These are phyloP conservation scores for Aquilaria sinensis DNA, from an alignment of 345 rosid species.

Conservation along the genomic window DNA sequence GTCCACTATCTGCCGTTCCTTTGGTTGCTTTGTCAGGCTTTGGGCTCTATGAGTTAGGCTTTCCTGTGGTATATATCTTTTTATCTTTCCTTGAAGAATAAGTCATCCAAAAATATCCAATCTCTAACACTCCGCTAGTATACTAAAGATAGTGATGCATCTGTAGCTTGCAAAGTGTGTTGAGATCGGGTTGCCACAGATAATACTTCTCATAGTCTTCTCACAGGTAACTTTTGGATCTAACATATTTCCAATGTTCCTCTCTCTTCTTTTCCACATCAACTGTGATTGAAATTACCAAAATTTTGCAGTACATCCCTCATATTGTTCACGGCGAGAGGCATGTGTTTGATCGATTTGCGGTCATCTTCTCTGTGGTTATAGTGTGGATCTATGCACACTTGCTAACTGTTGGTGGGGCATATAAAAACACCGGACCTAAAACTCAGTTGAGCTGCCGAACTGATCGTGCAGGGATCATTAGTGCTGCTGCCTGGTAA, in stretches of 20 bases:
- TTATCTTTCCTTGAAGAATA: slow-evolving; percentile 3
- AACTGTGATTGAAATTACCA: background rate
- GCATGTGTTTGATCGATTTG: slow-evolving; percentile 69
- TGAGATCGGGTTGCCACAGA: slow-evolving; percentile 90
- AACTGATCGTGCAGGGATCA: slow-evolving; percentile 85
- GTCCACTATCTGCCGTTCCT: slow-evolving; percentile 91
- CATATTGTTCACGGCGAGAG: slow-evolving; percentile 54
- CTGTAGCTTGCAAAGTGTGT: slow-evolving; percentile 79
- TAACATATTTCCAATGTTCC: background rate
- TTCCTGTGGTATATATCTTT: slow-evolving; percentile 62
- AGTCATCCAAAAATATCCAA: background rate
- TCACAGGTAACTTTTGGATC: slow-evolving; percentile 53
- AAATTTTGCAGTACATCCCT: slow-evolving; percentile 68
- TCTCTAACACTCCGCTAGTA: background rate
- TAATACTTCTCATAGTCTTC: slow-evolving; percentile 68
- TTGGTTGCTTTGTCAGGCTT: slow-evolving; percentile 86
- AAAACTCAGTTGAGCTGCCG: slow-evolving; percentile 78
- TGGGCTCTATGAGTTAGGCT: slow-evolving; percentile 90
- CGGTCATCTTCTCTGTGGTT: slow-evolving; percentile 78
- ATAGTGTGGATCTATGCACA: slow-evolving; percentile 95
- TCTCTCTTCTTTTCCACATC: background rate
- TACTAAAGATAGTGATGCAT: slow-evolving; percentile 14
- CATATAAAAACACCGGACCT: slow-evolving; percentile 60
- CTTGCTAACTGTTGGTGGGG: slow-evolving; percentile 87
- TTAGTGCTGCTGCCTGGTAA: slow-evolving; percentile 88